phyloP scores from a whole-genome alignment of 1,139 yeast species.

The Magnusiomyces fungicola region DNA sequence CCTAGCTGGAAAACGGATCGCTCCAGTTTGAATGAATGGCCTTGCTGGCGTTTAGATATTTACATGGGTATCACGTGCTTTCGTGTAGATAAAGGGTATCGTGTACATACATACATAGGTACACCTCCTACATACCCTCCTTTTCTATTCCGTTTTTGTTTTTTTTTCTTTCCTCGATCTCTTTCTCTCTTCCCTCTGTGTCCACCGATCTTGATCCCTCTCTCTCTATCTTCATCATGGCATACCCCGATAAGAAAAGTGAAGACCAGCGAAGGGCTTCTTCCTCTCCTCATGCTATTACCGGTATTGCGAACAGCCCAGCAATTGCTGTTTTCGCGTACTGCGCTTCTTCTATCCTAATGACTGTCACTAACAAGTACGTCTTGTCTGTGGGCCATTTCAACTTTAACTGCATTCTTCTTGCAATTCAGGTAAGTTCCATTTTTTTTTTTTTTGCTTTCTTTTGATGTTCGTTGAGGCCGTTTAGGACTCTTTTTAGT shows the following conservation, averaged over 20 bases:
- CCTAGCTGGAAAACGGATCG: too few species aligned
- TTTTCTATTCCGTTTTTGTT: too few species aligned
- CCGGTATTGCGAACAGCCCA: conserved; percentile 52
- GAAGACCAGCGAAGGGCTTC: conserved; percentile 14
- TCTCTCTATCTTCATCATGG: background rate
- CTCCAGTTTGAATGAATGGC: too few species aligned
- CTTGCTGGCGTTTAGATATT: too few species aligned
- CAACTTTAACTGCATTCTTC: conserved; percentile 84
- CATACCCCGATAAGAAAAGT: conserved; percentile 14
- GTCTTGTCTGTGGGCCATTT: conserved; percentile 77
- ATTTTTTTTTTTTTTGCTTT: background rate
- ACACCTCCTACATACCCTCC: background rate
- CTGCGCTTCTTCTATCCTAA: conserved; percentile 87
- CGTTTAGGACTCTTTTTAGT: too few species aligned
- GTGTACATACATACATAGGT: too few species aligned
- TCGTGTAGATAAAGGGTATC: too few species aligned
- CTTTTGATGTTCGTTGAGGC: background rate
- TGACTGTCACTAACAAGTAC: conserved; percentile 97
- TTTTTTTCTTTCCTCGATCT: background rate
- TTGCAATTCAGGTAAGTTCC: conserved; percentile 37
- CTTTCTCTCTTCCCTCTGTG: background rate
- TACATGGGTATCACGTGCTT: too few species aligned
- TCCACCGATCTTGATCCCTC: background rate
- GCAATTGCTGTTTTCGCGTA: conserved; percentile 79
- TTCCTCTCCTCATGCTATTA: background rate